Conservation (phyloP, 2,329 filamentous ascomycete species). For the Aaosphaeria arxii region DNA sequence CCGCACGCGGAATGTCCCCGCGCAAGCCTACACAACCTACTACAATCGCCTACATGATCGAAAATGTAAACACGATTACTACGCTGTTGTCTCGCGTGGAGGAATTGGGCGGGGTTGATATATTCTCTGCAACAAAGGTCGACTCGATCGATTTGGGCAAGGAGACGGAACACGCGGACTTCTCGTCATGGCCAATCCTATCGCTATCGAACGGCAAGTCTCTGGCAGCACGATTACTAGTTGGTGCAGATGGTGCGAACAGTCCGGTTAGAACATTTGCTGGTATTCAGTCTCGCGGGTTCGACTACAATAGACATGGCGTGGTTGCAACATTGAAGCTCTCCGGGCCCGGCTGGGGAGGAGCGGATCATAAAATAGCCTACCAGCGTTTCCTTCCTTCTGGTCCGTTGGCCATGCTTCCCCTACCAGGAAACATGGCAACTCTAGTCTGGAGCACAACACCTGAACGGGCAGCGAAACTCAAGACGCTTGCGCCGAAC, state of each 20-base stretch:
- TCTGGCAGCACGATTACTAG: constrained; percentile 78
- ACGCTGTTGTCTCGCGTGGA: constrained; percentile 71
- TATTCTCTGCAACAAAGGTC: constrained; percentile 76
- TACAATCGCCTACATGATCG: constrained; percentile 92
- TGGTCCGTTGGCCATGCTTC: constrained; percentile 87
- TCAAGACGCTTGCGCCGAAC: constrained; percentile 69
- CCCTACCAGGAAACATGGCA: constrained; percentile 76
- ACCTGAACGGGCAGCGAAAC: constrained; percentile 69
- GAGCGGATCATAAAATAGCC: constrained; percentile 62
- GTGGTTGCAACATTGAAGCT: constrained; percentile 85
- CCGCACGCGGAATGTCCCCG: constrained; percentile 34
- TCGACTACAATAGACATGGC: constrained; percentile 90
- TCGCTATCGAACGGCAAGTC: constrained; percentile 63
- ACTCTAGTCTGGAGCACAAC: constrained; percentile 96
- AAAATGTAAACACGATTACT: constrained; percentile 85
- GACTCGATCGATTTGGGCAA: constrained; percentile 75
- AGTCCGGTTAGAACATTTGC: constrained; percentile 90
- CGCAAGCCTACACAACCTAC: constrained; percentile 44
- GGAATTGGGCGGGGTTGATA: constrained; percentile 63
- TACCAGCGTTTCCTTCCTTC: constrained; percentile 95
- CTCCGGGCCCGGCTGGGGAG: constrained; percentile 48
- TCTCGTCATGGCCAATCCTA: constrained; percentile 85
- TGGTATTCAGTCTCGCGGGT: constrained; percentile 79
- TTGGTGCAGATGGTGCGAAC: constrained; percentile 93
- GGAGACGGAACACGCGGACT: constrained; percentile 64